Conservation (phyloP, 192 early-diverging fungal genomes). For the Lunasporangiospora selenospora region DNA sequence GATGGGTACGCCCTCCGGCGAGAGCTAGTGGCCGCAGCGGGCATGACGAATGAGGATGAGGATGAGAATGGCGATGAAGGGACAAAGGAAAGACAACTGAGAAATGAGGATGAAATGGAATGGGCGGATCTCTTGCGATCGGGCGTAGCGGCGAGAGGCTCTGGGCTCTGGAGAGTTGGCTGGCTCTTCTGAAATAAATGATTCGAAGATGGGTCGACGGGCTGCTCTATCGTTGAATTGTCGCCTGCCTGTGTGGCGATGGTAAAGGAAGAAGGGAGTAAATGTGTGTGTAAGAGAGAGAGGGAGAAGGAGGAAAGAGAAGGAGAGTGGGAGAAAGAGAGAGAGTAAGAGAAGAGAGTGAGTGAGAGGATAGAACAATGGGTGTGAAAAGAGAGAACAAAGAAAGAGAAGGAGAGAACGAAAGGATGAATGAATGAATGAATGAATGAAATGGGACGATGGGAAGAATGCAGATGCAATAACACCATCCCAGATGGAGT, state of each 20-base stretch:
- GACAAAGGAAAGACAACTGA: too few species aligned
- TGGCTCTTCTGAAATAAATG: too few species aligned
- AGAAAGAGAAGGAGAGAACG: background rate
- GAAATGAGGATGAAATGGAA: too few species aligned
- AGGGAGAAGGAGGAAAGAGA: background rate
- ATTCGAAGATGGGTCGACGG: too few species aligned
- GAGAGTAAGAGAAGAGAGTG: background rate
- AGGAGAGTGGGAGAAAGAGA: background rate
- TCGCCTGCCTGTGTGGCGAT: background rate
- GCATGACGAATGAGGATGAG: conserved; percentile 2
- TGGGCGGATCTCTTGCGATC: too few species aligned
- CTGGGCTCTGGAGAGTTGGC: too few species aligned
- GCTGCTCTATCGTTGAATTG: background rate
- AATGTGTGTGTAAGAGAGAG: background rate
- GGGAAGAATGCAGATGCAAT: background rate
- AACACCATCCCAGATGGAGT: too few species aligned
- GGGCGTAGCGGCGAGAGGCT: too few species aligned
- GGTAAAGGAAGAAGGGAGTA: background rate
- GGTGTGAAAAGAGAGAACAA: background rate
- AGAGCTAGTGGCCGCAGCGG: too few species aligned
- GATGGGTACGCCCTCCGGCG: too few species aligned
- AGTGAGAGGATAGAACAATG: background rate
- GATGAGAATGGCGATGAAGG: conserved; percentile 21
- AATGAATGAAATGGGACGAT: background rate
- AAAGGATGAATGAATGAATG: background rate